Base-by-base conservation (phyloP, 495 filamentous ascomycete genomes). In the Sporormia fimetaria region DNA sequence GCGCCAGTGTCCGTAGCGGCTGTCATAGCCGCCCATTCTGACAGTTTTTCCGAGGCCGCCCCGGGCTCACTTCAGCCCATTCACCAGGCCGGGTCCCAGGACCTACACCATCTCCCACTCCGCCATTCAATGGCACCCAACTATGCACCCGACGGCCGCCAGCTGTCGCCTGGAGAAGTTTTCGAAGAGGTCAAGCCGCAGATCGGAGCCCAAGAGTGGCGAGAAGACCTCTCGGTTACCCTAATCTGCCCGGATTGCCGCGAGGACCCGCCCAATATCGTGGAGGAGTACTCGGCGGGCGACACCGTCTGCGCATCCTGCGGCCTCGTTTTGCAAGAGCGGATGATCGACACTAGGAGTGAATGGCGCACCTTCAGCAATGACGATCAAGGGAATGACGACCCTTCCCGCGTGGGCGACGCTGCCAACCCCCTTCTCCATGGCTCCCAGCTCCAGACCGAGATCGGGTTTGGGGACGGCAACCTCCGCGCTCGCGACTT, bases 301-400 rank as follows among this genome's bases (percentile, higher is more conserved):
- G 87, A 96, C 61, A 83, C 87, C 54, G 85, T 96, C 33, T 98
- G 90, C 60, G 81, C 68, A 11, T 83, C 80, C 15, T 98, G 90
- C 52, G 90, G 90, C 16, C 63, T 94, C n/a, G 90, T 98, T 9
- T 68, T 96, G 23, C 79, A 79, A 35, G 83, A 88, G 57, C 80
- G 86, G 44, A 83, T 90, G 52, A 84, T 98, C 38, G 90, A 96
- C 54, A 86, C 85, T 44, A 80, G 92, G 35, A 94, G 86, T 35
- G 90, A 98, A 66, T 98, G 90, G 90, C 84, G 90, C 54, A 98
- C 92, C 6, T 98, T 98, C 62, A 81, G 84, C 43, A 95, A 94
- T 63, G 90, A 98, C 53, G 92, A 98, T 54, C 83, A 93, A 60
- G 74, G 73, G 39, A 85, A 81, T 57, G 90, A 95, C 49, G 90